Base-by-base conservation (phyloP, 495 filamentous ascomycete genomes). In the Penicillium angulare region DNA sequence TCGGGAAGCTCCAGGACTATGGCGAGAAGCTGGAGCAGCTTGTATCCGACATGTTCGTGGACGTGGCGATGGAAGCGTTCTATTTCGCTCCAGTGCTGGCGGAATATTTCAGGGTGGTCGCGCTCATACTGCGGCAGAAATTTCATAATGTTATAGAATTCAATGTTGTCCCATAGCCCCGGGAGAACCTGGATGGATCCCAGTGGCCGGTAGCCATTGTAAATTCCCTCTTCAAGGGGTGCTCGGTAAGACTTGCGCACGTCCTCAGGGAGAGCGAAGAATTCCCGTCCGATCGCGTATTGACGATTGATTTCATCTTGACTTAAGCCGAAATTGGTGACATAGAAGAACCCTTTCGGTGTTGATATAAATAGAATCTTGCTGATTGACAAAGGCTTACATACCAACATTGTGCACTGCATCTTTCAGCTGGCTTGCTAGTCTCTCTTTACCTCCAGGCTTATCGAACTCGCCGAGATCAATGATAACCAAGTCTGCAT, bases 101-200 rank as follows among this genome's bases (percentile, higher is more conserved):
- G 22, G 44, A 80, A 64, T 1, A 81, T 44, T 6, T 64, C 56
- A 2, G 77, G 77, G 16, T 79, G 78, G 0, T 59, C 50, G 0
- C 76, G 66, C 34, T 75, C 66, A 47, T 68, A 59, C 36, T 77
- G 65, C 1, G 69, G 68, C 13, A 69, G 73, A 48, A 65, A 71
- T 47, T 84, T 82, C 20, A 74, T 69, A 36, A 84, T 73, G 57
- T 81, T 82, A 62, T 79, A 80, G 4, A 71, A 65, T 58, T 84
- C 79, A 31, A 75, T 61, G 38, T 79, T 81, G 54, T 84, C 80
- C 29, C 61, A 63, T 12, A 66, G 50, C 12, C 68, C 65, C 1
- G 65, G 65, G 13, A 50, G 32, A 16, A 69, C 39, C 21, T 61
- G 49, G n/a, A 58, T 20, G 18, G 57, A 16, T 33, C 69, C 50